A percentile compares a stretch with the other conserved stretches of the same genome.
phyloP scores from a whole-genome alignment of 108 stramenopile genomes.

The Phaeodactylum tricornutum region DNA sequence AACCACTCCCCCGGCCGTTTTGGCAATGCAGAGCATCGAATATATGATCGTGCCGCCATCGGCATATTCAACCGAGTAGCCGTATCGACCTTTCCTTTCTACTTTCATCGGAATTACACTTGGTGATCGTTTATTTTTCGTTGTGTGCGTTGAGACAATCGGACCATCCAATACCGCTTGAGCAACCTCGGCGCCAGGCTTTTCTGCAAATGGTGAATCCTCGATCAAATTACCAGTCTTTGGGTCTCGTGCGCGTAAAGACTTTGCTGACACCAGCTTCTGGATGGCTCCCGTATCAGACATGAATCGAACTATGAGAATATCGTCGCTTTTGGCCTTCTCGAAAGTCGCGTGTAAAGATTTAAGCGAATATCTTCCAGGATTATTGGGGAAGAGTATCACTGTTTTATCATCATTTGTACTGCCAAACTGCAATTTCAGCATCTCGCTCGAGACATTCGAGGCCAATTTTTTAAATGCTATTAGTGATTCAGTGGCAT shows the following conservation, averaged over 20 bases:
- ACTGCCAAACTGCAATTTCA: constrained; percentile 41
- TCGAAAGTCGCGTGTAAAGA: neutral
- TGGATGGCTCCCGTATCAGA: constrained; percentile 62
- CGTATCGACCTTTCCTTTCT: constrained; percentile 69
- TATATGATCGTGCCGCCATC: constrained; percentile 81
- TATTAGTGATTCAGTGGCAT: constrained; percentile 32
- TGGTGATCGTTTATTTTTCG: constrained; percentile 9
- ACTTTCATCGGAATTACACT: constrained; percentile 40
- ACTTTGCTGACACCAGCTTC: constrained; percentile 30
- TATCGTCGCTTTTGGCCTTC: neutral
- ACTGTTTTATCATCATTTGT: constrained; percentile 7
- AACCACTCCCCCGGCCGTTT: constrained; percentile 51
- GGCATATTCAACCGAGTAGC: constrained; percentile 76
- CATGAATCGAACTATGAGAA: neutral
- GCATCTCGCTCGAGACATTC: constrained; percentile 56
- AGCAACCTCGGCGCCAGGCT: neutral
- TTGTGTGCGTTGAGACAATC: constrained; percentile 12
- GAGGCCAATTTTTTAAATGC: constrained; percentile 50
- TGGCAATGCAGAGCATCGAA: constrained; percentile 49
- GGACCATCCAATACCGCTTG: too few species aligned
- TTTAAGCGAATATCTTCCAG: neutral
- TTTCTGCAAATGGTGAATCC: constrained; percentile 6
- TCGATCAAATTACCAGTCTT: constrained; percentile 45
- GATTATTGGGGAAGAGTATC: neutral
- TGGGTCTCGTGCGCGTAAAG: constrained; percentile 57